These are phyloP conservation scores for Neobulgaria alba DNA, from an alignment of 2,329 filamentous ascomycete species.

Conservation along the genomic window DNA sequence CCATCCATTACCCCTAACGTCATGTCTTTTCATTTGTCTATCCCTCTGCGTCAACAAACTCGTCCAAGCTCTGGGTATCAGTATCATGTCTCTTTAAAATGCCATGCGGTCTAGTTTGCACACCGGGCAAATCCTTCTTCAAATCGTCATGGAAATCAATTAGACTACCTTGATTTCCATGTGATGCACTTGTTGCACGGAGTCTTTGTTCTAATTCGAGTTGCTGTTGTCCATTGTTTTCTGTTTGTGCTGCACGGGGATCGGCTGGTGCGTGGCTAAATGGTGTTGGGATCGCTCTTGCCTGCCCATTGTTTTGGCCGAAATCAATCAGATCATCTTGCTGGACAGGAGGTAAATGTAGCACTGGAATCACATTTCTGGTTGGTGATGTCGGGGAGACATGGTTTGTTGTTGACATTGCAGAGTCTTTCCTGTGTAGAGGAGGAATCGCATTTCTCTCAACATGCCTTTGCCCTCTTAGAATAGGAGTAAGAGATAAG, in stretches of 20 bases:
- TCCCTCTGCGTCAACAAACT: constrained; percentile 31
- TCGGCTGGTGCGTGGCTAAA: constrained; percentile 15
- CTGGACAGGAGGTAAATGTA: constrained; percentile 1
- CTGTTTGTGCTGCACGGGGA: constrained; percentile 19
- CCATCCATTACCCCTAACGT: neutral
- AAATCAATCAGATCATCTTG: constrained; percentile 49
- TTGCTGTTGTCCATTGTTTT: constrained; percentile 21
- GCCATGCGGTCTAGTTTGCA: constrained; percentile 1
- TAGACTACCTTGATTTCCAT: constrained; percentile 12
- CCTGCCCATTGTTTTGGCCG: constrained; percentile 31
- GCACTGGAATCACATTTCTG: constrained; percentile 6
- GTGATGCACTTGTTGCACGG: constrained; percentile 16
- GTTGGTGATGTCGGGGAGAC: constrained; percentile 1
- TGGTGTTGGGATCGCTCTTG: constrained; percentile 3
- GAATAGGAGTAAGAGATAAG: constrained; percentile 73
- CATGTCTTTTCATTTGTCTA: constrained; percentile 1
- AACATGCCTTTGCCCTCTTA: constrained; percentile 61
- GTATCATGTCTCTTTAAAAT: constrained; percentile 23
- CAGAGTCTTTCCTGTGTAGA: constrained; percentile 14
- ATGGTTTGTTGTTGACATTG: constrained; percentile 7
- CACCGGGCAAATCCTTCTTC: constrained; percentile 38
- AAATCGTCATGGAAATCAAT: constrained; percentile 49
- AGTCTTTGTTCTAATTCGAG: constrained; percentile 25
- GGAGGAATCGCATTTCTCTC: constrained; percentile 49
- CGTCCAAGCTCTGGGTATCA: constrained; percentile 25